These are phyloP conservation scores for Spathaspora girioi DNA, from an alignment of 805 yeast species.

Conservation along the genomic window DNA sequence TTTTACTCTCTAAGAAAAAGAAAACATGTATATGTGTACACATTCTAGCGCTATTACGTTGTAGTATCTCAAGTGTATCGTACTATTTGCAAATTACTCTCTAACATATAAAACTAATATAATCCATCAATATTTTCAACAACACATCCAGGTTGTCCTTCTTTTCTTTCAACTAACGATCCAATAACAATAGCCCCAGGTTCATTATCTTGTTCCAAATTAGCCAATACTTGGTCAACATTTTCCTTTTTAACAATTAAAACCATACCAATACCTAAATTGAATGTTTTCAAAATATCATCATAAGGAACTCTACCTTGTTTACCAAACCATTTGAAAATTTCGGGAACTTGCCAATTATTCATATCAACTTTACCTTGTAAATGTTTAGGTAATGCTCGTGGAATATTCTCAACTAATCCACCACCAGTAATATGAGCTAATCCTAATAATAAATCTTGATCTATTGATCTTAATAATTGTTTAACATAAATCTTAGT, in stretches of 20 bases:
- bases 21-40: no score
- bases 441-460: conserved; percentile 73
- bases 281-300: conserved; percentile 87
- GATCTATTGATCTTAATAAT: conserved; percentile 66
- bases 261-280: conserved; percentile 97
- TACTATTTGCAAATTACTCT: neutral
- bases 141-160: conserved; percentile 59
- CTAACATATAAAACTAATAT: conserved; percentile 3
- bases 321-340: conserved; percentile 91
- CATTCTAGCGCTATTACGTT: no score
- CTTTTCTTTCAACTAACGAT: conserved; percentile 27
- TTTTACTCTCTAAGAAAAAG: no score
- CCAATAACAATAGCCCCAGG: conserved; percentile 53
- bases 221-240: conserved; percentile 51
- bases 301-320: conserved; percentile 84
- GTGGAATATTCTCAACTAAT: conserved; percentile 89
- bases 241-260: conserved; percentile 71
- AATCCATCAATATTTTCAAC: conserved; percentile 45
- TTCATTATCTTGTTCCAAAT: conserved; percentile 66
- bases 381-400: conserved; percentile 80
- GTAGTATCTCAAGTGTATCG: neutral
- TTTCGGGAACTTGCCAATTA: conserved; percentile 80
- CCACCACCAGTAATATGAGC: conserved; percentile 99
- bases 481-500: conserved; percentile 95
- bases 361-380: conserved; percentile 78